phyloP scores from a whole-genome alignment of 2,329 filamentous ascomycete species.

The Dryadomyces quercivorus region DNA sequence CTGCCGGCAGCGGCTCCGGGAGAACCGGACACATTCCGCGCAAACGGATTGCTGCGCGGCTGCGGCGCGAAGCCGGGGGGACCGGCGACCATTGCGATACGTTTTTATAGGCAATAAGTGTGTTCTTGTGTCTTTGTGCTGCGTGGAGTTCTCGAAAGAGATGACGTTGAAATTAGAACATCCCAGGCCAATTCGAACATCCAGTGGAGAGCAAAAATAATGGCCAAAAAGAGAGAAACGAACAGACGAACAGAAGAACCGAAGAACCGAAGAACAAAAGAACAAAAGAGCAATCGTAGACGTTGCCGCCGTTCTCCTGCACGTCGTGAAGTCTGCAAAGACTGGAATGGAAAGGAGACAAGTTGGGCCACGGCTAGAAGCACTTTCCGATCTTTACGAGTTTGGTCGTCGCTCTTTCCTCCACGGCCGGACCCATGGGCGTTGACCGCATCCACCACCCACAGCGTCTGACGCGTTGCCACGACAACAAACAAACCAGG shows the following conservation, averaged over 20 bases:
- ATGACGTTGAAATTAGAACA: neutral
- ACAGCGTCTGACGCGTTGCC: neutral
- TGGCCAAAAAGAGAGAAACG: neutral
- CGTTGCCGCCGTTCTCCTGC: neutral
- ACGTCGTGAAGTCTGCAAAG: neutral
- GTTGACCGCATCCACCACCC: neutral
- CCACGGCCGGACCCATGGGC: neutral
- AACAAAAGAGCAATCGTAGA: neutral
- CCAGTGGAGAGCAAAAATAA: neutral
- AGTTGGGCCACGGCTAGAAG: neutral
- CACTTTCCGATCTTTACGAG: neutral
- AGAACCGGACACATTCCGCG: slow-evolving; percentile 55
- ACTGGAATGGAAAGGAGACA: neutral
- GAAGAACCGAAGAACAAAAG: neutral
- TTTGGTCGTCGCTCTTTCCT: neutral
- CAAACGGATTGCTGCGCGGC: slow-evolving; percentile 65
- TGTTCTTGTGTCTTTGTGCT: neutral
- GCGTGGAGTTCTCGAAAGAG: neutral
- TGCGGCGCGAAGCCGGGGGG: slow-evolving; percentile 7
- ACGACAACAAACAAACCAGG: neutral
- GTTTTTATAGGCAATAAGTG: neutral
- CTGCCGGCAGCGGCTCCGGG: slow-evolving; percentile 23
- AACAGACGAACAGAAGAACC: neutral
- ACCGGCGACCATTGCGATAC: slow-evolving; percentile 6
- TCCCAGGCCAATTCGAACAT: no score